Evolutionary conservation across 1,284 basidiomycete species (phyloP), one percentile per base, ranked within the genome.

Genomic region (Boletus smithii): DNA sequence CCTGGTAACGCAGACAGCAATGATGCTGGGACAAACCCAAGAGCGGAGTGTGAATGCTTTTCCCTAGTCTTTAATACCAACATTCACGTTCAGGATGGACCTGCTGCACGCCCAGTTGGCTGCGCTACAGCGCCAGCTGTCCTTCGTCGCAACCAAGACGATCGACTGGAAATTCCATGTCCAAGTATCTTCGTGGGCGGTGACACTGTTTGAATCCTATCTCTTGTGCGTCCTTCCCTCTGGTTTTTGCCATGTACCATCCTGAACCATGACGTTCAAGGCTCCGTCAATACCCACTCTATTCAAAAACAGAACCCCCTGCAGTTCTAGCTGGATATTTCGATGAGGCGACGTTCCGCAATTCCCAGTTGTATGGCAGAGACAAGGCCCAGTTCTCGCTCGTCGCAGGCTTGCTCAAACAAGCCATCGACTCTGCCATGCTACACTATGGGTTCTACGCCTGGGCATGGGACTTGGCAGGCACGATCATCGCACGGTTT

Each of bases 301-400:
- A 93, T 67, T 83, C 79, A 1, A 88, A 86, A 57, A 79, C 76
- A 0, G 71, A 76, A n/a, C 91, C 94, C 0, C 95, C 94, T 0
- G 66, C 79, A 1, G 84, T 81, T 2, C 79, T 97, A 4, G 81
- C 79, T 1, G 69, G 70, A 1, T 87, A 95, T 63, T 87, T 97
- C 55, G 76, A 78, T 7, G 65, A 73, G 14, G 81, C 87, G 1
- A 85, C 84, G 7, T 97, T 94, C 68, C 71, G 81, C 51, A 97
- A 97, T 62, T 94, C 92, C 1, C 95, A 98, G 67, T 70, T 74
- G 22, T 99, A 99, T 71, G 91, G 93, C 16, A 80, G 79, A 42
- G 91, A 95, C 77, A 97, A 98, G 71, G 87, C 93, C n/a, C 79
- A 80, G 59, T 95, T 90, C 68, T 79, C 81, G 1, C 71, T 97